Percentiles rank a stretch among this genome's conserved stretches.
phyloP scores from a whole-genome alignment of 257 asterid genomes.

The Anisodus acutangulus region DNA sequence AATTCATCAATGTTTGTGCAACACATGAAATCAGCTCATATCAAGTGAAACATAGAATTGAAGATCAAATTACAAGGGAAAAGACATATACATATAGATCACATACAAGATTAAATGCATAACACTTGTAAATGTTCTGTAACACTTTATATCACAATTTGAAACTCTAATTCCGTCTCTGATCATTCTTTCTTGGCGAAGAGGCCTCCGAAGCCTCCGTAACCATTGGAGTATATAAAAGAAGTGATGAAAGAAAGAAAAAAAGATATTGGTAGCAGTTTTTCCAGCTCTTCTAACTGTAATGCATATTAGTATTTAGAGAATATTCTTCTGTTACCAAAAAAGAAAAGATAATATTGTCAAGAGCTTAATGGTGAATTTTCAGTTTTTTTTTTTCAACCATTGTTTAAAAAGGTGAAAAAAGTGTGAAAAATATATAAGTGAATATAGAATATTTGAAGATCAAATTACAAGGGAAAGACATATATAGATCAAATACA shows the following conservation, averaged over 20 bases:
- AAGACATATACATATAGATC: neutral
- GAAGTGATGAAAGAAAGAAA: too few species aligned
- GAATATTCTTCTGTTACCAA: too few species aligned
- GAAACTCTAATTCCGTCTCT: neutral
- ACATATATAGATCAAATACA: too few species aligned
- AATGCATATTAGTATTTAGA: too few species aligned
- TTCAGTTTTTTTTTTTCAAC: neutral
- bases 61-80: neutral
- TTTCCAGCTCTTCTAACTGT: too few species aligned
- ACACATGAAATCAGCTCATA: neutral
- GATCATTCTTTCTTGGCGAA: conserved; percentile 45
- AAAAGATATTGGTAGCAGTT: too few species aligned
- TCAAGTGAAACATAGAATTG: neutral
- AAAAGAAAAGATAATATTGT: too few species aligned
- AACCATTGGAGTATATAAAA: conserved; percentile 31
- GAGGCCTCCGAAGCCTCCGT: conserved; percentile 63
- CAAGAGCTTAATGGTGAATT: too few species aligned
- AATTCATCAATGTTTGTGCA: neutral
- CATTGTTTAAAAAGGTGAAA: neutral
- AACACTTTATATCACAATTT: neutral
- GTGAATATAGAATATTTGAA: neutral
- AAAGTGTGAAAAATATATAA: neutral
- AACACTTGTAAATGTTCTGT: neutral
- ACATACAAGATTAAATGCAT: neutral
- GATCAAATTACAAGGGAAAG: conserved; percentile 11